Conservation (phyloP, 352 stramenopile genomes). For the Lagenidium sp. region DNA sequence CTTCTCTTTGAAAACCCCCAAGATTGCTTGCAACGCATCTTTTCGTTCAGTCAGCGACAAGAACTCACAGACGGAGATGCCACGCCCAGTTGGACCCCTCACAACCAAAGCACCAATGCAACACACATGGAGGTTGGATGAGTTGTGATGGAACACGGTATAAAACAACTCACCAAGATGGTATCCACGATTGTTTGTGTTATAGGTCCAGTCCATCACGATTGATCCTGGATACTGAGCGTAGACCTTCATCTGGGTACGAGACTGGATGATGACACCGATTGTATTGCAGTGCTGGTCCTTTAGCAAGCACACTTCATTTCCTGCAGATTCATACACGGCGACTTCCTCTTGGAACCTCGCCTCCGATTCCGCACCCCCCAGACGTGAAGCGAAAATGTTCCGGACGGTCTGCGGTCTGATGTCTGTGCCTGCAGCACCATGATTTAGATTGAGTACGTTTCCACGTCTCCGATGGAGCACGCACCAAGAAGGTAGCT, state of each 20-base stretch:
- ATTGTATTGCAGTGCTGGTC: background rate
- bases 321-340: background rate
- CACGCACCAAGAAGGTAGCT: background rate
- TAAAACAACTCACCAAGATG: slow-evolving; percentile 2
- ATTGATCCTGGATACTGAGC: background rate
- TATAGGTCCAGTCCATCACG: slow-evolving; percentile 11
- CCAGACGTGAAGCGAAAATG: background rate
- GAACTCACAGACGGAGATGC: slow-evolving; percentile 10
- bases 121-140: background rate
- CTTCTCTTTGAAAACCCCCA: slow-evolving; percentile 1
- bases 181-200: slow-evolving; percentile 9
- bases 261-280: background rate
- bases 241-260: background rate
- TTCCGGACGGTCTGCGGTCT: background rate
- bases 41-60: slow-evolving; percentile 6
- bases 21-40: background rate
- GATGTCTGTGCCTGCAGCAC: background rate
- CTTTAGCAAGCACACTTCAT: background rate
- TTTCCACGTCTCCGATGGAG: background rate
- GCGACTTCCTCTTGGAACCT: background rate
- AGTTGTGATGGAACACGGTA: background rate
- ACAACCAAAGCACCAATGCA: background rate
- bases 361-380: background rate
- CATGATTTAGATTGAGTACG: background rate
- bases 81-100: slow-evolving; percentile 4